A percentile compares a stretch with the other conserved stretches of the same genome.
Evolutionary conservation across 495 filamentous ascomycete species (phyloP).

Genomic region (Aspergillus wentii): DNA sequence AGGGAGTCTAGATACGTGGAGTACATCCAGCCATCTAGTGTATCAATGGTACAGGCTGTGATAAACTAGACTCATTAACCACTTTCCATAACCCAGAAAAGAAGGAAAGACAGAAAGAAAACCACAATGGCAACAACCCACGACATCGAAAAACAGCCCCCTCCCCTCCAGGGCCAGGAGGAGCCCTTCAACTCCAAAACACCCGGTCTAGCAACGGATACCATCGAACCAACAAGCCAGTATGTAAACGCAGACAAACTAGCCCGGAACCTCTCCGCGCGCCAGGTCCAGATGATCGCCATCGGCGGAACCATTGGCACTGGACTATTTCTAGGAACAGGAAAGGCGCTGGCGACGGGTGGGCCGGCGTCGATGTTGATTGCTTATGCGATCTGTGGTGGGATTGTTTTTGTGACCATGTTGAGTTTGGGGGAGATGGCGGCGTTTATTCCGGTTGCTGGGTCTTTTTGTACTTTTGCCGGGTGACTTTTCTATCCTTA

Average conservation of each 20-base stretch:
- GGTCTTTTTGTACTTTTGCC: slow-evolving; percentile 48
- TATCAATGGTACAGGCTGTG: too few species aligned
- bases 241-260: slow-evolving; percentile 27
- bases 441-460: slow-evolving; percentile 45
- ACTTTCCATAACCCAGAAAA: too few species aligned
- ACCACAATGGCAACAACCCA: slow-evolving; percentile 3
- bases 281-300: slow-evolving; percentile 60
- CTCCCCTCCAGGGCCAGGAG: slow-evolving; percentile 1
- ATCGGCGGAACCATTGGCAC: slow-evolving; percentile 63
- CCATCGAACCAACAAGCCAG: slow-evolving; percentile 4
- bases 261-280: slow-evolving; percentile 31
- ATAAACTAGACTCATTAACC: too few species aligned
- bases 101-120: too few species aligned
- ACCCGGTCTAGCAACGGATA: neutral
- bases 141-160: slow-evolving; percentile 24
- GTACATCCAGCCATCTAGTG: too few species aligned
- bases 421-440: slow-evolving; percentile 47
- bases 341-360: slow-evolving; percentile 51
- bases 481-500: slow-evolving; percentile 27
- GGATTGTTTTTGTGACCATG: slow-evolving; percentile 48
- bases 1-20: too few species aligned
- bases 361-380: slow-evolving; percentile 62
- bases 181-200: slow-evolving; percentile 1
- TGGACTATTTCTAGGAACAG: slow-evolving; percentile 59
- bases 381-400: slow-evolving; percentile 44